Base-by-base conservation (phyloP, 2,329 filamentous ascomycete species). In the Sarocladium strictum region DNA sequence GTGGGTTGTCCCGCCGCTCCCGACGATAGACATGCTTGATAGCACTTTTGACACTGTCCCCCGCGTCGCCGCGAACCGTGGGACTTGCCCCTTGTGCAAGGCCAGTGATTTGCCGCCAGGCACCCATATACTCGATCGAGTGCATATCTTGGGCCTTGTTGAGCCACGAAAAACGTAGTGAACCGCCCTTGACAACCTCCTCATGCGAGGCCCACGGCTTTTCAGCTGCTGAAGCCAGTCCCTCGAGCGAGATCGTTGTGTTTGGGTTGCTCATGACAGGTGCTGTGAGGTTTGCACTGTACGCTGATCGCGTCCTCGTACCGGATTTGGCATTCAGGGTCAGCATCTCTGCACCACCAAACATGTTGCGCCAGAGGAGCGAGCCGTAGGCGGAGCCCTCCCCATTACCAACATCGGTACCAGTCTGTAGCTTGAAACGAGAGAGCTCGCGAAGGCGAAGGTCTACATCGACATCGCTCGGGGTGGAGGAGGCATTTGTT, bases 201-300 rank as follows among this genome's bases (percentile, higher is more conserved):
- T 97, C 93, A 66, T 99, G 93, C 59, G 89, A 94, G 21, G 94
- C 91, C 89, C 90, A 97, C 12, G 85, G 82, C 72, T 97, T 97
- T 58, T 93, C 82, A 1, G 90, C 95, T 43, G 90, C 86, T 58
- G 89, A 96, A 10, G 87, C 85, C 43, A 96, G 76, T 1, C 81
- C 91, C 60, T 96, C 92, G 57, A 96, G 64, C 61, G 93, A 86
- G 58, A 91, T 76, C 57, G 87, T 81, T 63, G 90, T 74, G 65
- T 96, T 86, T 0, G 94, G 92, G 67, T 96, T 89, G 70, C 88
- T 89, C 55, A 89, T 76, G 47, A 99, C 76, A 0, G 94, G 94
- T 0, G 89, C 86, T 57, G 90, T 86, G 58, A 97, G 87, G 55
- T 84, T 85, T 54, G 90, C 90, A 59, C 90, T 92, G 72, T 97